phyloP scores from a whole-genome alignment of 441 rosid species.

The Cnidoscolus chayamansa region DNA sequence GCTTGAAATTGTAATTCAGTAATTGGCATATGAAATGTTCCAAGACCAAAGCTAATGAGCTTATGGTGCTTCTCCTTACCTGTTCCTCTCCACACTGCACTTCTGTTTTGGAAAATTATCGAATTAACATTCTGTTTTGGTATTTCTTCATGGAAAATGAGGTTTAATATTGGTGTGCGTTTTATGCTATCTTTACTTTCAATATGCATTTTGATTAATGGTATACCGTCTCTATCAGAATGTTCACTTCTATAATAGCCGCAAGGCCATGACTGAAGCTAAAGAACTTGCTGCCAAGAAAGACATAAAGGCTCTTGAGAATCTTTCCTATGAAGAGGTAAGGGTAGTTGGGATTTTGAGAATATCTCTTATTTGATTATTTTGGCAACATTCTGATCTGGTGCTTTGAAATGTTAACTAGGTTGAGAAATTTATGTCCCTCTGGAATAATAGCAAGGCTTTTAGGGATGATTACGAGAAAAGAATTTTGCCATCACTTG shows the following conservation, averaged over 20 bases:
- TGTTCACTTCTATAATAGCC: constrained; percentile 38
- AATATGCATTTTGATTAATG: not conserved
- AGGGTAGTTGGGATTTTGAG: constrained; percentile 11
- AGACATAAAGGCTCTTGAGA: constrained; percentile 49
- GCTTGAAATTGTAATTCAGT: too few relatives aligned
- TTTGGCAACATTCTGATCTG: constrained; percentile 22
- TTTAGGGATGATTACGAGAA: constrained; percentile 73
- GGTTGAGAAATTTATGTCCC: constrained; percentile 76
- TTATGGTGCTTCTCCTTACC: too few relatives aligned
- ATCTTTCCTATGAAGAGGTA: constrained; percentile 49
- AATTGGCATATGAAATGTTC: too few relatives aligned
- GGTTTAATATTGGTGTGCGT: not conserved
- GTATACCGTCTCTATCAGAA: constrained; percentile 37
- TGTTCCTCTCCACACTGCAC: too few relatives aligned
- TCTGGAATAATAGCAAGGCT: constrained; percentile 53
- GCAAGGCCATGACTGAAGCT: constrained; percentile 41
- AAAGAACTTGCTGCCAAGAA: constrained; percentile 48
- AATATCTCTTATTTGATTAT: not conserved
- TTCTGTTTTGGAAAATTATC: too few relatives aligned
- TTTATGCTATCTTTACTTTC: not conserved
- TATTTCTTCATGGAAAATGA: not conserved
- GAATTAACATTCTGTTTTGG: not conserved
- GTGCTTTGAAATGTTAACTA: constrained; percentile 25
- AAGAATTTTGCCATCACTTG: constrained; percentile 59
- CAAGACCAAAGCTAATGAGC: too few relatives aligned